Percentiles rank a stretch among this genome's conserved stretches.
phyloP scores from a whole-genome alignment of 140 eudicot genomes.

The Stevia rebaudiana region DNA sequence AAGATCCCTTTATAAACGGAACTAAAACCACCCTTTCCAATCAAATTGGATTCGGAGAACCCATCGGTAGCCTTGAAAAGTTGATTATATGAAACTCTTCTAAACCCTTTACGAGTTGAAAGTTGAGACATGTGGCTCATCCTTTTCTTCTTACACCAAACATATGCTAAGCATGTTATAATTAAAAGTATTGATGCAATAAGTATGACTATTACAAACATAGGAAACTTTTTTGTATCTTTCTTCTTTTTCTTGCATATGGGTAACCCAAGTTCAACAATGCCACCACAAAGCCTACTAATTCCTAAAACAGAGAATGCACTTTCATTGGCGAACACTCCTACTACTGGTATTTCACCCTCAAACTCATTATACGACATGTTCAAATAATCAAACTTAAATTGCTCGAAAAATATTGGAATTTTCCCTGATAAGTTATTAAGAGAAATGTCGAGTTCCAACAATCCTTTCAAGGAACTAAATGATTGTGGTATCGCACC shows the following conservation, averaged over 20 bases:
- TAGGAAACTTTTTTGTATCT: conserved; percentile 1
- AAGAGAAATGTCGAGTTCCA: neutral
- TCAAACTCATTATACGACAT: conserved; percentile 30
- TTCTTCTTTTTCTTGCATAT: conserved; percentile 5
- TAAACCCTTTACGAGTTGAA: neutral
- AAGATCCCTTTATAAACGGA: conserved; percentile 32
- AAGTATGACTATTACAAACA: neutral
- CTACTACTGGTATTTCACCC: conserved; percentile 25
- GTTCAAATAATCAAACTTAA: neutral
- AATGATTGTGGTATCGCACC: conserved; percentile 2
- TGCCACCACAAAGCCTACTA: conserved; percentile 30
- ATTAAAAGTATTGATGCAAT: neutral
- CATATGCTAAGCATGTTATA: neutral
- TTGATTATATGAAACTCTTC: conserved; percentile 7
- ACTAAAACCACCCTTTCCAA: conserved; percentile 29
- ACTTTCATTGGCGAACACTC: conserved; percentile 26
- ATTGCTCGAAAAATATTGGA: neutral
- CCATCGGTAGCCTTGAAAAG: conserved; percentile 34
- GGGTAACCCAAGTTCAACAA: conserved; percentile 14
- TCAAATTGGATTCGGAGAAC: conserved; percentile 26
- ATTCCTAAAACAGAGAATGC: conserved; percentile 12
- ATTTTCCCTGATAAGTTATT: conserved; percentile 13
- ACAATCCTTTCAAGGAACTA: conserved; percentile 7
- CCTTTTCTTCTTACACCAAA: neutral
- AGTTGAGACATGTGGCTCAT: neutral